Evolutionary conservation across 345 rosid species (phyloP).

Genomic region (Linum tenue): DNA sequence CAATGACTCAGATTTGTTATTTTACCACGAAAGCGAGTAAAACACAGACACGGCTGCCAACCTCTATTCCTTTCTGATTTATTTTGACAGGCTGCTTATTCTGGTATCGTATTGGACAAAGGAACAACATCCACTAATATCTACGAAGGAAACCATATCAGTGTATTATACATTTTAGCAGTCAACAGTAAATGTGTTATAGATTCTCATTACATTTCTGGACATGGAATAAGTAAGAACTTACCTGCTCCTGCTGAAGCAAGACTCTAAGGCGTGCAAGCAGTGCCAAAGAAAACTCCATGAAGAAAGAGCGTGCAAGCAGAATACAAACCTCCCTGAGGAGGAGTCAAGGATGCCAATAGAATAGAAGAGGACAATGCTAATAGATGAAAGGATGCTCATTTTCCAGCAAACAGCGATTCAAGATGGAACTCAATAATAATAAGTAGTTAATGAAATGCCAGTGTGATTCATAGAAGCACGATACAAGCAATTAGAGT

Average conservation of each 20-base stretch:
- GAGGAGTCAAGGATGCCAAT: slow-evolving; percentile 17
- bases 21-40: background rate
- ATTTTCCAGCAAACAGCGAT: background rate
- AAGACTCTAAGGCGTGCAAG: slow-evolving; percentile 81
- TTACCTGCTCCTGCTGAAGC: slow-evolving; percentile 62
- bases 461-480: background rate
- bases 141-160: slow-evolving; percentile 23
- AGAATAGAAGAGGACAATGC: background rate
- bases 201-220: too few relatives aligned
- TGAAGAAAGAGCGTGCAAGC: slow-evolving; percentile 79
- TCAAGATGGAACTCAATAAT: background rate
- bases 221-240: slow-evolving; percentile 12
- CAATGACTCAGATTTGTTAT: background rate
- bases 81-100: slow-evolving; percentile 69
- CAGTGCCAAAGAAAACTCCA: slow-evolving; percentile 59
- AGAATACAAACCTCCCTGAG: slow-evolving; percentile 57
- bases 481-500: slow-evolving; percentile 1
- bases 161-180: background rate
- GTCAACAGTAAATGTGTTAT: too few relatives aligned
- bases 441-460: background rate
- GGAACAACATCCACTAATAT: slow-evolving; percentile 63
- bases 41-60: slow-evolving; percentile 14
- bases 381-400: background rate
- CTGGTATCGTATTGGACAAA: slow-evolving; percentile 52
- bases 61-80: slow-evolving; percentile 66